Evolutionary conservation across 192 early-diverging fungal genomes (phyloP), one percentile per base, ranked within the genome.

Genomic region (Podila epicladia): DNA sequence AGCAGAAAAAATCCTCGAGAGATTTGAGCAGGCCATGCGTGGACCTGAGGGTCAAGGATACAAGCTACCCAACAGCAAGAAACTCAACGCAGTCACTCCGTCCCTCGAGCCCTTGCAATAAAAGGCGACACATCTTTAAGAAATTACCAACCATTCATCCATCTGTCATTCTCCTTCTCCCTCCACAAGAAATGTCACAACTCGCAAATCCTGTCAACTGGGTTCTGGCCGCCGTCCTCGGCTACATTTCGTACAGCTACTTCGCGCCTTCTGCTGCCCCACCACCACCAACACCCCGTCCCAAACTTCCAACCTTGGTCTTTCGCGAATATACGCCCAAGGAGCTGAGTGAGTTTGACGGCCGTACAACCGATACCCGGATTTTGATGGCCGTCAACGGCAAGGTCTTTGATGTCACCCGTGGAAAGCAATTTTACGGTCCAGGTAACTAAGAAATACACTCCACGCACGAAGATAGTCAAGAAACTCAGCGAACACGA

Each of bases 351-450:
- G 87, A 87, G 48, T 96, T 89, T 76, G 89, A 95, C 67, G 97
- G 97, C 22, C 74, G 82, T 41, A 85, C 85, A 74, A 72, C 76
- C 37, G 83, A 88, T 24, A 88, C 89, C 13, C 79, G 85, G 22
- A 93, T 99, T 64, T 91, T 92, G 38, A 89, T 98, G 75, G 94
- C 86, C 5, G 91, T 99, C n/a, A 89, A 91, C 32, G 93, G 96
- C 17, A 89, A 87, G 24, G 94, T 99, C 26, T 99, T 93, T 82
- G 96, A 99, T 77, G 97, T 99, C 33, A 90, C 93, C 4, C 75
- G 84, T 29, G 94, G 95, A 29, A 86, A 90, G 31, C 87, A 85
- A 37, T 97, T 98, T 82, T 98, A 98, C 77, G 97, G 97, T 0
- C 97, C 97, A 37, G 93, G 93, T 93, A 84, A 60, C 22, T 28